These are phyloP conservation scores for Spergularia marina DNA, from an alignment of 148 eudicot genomes.

Conservation along the genomic window DNA sequence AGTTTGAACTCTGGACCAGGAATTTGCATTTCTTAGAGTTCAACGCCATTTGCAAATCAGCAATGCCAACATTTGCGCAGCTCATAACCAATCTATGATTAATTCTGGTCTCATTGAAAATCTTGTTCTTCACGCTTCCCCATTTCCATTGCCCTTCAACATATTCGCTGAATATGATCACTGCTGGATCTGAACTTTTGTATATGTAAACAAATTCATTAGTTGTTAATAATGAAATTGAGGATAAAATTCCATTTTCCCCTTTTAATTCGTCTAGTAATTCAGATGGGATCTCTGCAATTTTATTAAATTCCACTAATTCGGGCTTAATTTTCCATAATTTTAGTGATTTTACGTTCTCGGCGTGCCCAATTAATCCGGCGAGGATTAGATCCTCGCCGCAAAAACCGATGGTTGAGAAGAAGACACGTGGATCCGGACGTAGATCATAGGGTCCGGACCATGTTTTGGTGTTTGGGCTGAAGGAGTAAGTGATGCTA, in stretches of 20 bases:
- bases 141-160: slow-evolving; percentile 38
- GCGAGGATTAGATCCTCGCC: slow-evolving; percentile 41
- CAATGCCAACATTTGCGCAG: slow-evolving; percentile 44
- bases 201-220: slow-evolving; percentile 34
- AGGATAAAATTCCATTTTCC: slow-evolving; percentile 19
- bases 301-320: slow-evolving; percentile 23
- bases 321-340: slow-evolving; percentile 42
- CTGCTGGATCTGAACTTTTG: slow-evolving; percentile 34
- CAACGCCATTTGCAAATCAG: slow-evolving; percentile 40
- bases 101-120: slow-evolving; percentile 25
- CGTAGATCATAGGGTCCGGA: slow-evolving; percentile 35
- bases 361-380: slow-evolving; percentile 35
- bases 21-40: slow-evolving; percentile 11
- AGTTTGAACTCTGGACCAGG: background rate
- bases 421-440: slow-evolving; percentile 36
- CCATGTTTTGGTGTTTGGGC: slow-evolving; percentile 42
- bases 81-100: slow-evolving; percentile 42
- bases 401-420: slow-evolving; percentile 36
- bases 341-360: slow-evolving; percentile 28
- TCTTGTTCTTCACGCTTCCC: slow-evolving; percentile 42
- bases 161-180: slow-evolving; percentile 43
- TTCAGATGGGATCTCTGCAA: slow-evolving; percentile 52
- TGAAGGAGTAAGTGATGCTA: slow-evolving; percentile 42
- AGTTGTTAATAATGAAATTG: slow-evolving; percentile 35
- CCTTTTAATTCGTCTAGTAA: slow-evolving; percentile 41